Evolutionary conservation across 2,329 filamentous ascomycete species (phyloP).

Genomic region (Dothideomycetes sp.): DNA sequence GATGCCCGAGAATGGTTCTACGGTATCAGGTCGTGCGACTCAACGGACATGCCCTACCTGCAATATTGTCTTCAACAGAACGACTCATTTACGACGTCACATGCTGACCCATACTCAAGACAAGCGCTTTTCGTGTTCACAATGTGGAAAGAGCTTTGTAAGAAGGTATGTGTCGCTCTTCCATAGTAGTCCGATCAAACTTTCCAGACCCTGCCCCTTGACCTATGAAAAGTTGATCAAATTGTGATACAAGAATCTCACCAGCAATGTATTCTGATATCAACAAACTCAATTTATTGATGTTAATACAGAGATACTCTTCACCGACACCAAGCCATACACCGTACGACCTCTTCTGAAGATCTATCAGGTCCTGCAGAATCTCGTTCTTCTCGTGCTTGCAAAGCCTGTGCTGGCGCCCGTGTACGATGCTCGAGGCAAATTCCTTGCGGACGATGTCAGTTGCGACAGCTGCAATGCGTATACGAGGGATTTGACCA

Average conservation of each 20-base stretch:
- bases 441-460: constrained; percentile 4
- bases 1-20: constrained; percentile 4
- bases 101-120: constrained; percentile 8
- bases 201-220: background rate
- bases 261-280: too few species aligned
- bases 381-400: background rate
- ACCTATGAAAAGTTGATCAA: too few species aligned
- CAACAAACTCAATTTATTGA: too few species aligned
- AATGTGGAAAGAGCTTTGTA: constrained; percentile 7
- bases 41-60: constrained; percentile 9
- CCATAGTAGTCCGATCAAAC: background rate
- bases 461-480: background rate
- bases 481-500: constrained; percentile 1
- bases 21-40: background rate
- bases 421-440: constrained; percentile 7
- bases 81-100: constrained; percentile 7
- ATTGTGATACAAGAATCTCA: too few species aligned
- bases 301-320: background rate
- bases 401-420: constrained; percentile 1
- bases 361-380: background rate
- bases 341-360: background rate
- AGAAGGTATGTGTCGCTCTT: background rate
- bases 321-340: constrained; percentile 4
- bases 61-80: constrained; percentile 2
- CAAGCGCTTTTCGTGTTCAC: constrained; percentile 4